phyloP scores from a whole-genome alignment of 2,329 filamentous ascomycete genomes.

The Paraconiothyrium sp. region DNA sequence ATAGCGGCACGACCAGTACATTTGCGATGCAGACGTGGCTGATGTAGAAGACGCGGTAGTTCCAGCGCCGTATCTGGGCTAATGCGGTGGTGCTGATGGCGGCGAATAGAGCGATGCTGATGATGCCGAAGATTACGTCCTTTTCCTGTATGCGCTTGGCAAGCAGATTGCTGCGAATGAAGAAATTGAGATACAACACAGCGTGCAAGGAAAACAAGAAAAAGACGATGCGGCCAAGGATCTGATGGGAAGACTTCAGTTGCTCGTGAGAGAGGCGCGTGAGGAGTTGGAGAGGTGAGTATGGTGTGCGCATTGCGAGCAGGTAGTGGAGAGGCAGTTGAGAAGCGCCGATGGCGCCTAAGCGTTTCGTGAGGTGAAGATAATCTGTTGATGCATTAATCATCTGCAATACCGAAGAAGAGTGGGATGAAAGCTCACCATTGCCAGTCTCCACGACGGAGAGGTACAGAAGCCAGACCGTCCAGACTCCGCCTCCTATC shows the following conservation, averaged over 20 bases:
- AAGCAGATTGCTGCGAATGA: slow-evolving; percentile 60
- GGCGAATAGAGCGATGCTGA: slow-evolving; percentile 57
- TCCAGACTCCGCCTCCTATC: slow-evolving; percentile 59
- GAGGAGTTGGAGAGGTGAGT: slow-evolving; percentile 61
- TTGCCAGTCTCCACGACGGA: slow-evolving; percentile 62
- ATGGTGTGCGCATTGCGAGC: slow-evolving; percentile 62
- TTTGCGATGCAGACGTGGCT: slow-evolving; percentile 64
- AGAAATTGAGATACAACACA: slow-evolving; percentile 66
- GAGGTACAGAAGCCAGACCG: slow-evolving; percentile 62
- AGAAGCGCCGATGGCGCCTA: slow-evolving; percentile 67
- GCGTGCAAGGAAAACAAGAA: slow-evolving; percentile 63
- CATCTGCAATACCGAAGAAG: background rate
- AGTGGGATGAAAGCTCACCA: slow-evolving; percentile 53
- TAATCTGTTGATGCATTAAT: slow-evolving; percentile 59
- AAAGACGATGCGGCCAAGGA: slow-evolving; percentile 65
- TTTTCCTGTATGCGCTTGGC: slow-evolving; percentile 62
- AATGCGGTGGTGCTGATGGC: slow-evolving; percentile 60
- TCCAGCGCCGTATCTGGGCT: slow-evolving; percentile 55
- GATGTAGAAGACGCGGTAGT: slow-evolving; percentile 65
- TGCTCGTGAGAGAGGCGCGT: slow-evolving; percentile 64
- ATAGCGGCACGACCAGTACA: slow-evolving; percentile 60
- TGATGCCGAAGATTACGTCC: slow-evolving; percentile 67
- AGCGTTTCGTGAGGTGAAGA: slow-evolving; percentile 69
- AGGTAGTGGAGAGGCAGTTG: slow-evolving; percentile 68
- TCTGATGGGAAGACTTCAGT: slow-evolving; percentile 66